phyloP scores from a whole-genome alignment of 352 stramenopile species.

The Peronospora belbahrii region DNA sequence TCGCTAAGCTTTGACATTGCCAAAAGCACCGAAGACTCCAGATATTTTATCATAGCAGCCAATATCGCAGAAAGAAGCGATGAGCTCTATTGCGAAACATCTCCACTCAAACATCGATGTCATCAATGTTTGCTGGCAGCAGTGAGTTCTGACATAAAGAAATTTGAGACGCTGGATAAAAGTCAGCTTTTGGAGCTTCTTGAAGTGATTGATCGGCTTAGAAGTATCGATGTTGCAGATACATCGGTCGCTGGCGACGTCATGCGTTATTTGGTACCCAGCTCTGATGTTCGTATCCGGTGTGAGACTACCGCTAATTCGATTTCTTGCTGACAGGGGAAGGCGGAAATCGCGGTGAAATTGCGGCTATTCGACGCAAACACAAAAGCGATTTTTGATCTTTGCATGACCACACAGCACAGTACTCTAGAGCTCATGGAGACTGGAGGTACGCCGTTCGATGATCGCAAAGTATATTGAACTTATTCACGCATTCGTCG shows the following conservation, averaged over 20 bases:
- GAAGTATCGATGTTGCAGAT: constrained; percentile 13
- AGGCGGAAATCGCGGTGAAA: constrained; percentile 44
- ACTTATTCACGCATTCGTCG: background rate
- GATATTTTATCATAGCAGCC: constrained; percentile 50
- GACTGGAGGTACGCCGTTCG: constrained; percentile 35
- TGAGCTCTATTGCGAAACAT: constrained; percentile 33
- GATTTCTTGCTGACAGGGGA: constrained; percentile 26
- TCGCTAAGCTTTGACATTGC: constrained; percentile 59
- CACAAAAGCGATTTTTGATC: constrained; percentile 36
- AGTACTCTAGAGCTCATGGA: constrained; percentile 35
- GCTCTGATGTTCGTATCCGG: background rate
- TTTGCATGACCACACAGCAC: constrained; percentile 40
- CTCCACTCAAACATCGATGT: constrained; percentile 26
- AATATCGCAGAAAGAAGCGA: constrained; percentile 42
- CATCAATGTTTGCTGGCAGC: constrained; percentile 50
- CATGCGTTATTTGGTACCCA: constrained; percentile 31
- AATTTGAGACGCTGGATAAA: constrained; percentile 41
- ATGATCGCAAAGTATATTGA: background rate
- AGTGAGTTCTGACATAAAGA: constrained; percentile 45
- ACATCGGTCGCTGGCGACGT: constrained; percentile 11
- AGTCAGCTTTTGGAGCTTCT: constrained; percentile 30
- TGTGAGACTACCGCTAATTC: background rate
- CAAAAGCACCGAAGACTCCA: constrained; percentile 40
- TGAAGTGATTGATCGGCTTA: constrained; percentile 34
- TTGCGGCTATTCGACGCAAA: constrained; percentile 53